Evolutionary conservation across 805 yeast species (phyloP), one percentile per base, ranked within the genome.

Genomic region (Candida stauntonica): DNA sequence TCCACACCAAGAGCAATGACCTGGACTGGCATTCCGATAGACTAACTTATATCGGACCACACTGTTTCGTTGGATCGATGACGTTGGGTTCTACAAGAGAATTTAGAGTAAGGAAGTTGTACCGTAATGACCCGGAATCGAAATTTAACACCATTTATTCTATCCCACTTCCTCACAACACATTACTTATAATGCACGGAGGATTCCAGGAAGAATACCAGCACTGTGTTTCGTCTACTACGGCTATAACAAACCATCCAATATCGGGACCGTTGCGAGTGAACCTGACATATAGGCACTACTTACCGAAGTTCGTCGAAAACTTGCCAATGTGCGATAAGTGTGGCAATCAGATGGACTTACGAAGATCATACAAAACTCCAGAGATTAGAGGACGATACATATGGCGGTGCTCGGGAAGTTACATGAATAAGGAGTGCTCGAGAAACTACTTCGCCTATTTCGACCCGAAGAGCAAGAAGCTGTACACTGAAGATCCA

Each of bases 21-120:
- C 67, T 84, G 23, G 87, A 81, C 35, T 83, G 80, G 76, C 94
- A 85, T 55, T 78, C 88, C 2, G 95, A 85, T 57, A 72, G 84
- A 40, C 56, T 85, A 45, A 79, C 86, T 0, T 68, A 77, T 35
- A 68, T 83, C 17, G 95, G 94, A 0, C 89, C 93, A 0, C 73
- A 79, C 41, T 77, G 84, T 5, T 67, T 68, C 27, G 76, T 86
- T 33, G 86, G 80, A 0, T 78, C 89, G 2, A 37, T 83, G 3
- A 76, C 86, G 3, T 52, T 85, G 7, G 95, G 95, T 0, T 73
- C 80, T 3, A 73, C 83, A 0, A 63, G 95, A 28, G 80, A 77
- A 44, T 86, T 85, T 51, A 57, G 87, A 28, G 55, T 83, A 5
- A 61, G 80, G 38, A 68, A 67, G 39, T 61, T 52, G 19, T 66